These are phyloP conservation scores for carrot (Daucus carota) DNA, from an alignment of 129 eudicot genomes.

Conservation along the genomic window DNA sequence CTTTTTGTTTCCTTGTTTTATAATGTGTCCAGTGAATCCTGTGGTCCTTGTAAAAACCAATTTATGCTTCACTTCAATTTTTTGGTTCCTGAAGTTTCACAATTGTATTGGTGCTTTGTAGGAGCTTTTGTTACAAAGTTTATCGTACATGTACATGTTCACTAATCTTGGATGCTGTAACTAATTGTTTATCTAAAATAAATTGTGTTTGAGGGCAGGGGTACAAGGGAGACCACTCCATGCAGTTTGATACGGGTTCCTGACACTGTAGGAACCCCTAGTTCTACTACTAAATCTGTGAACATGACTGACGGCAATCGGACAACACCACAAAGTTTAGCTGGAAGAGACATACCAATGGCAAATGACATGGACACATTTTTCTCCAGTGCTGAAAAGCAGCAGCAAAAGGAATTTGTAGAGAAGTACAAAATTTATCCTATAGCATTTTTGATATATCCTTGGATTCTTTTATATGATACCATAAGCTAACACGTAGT, in stretches of 20 bases:
- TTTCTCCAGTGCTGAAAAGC: slow-evolving; percentile 36
- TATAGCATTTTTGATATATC: background rate
- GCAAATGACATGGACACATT: slow-evolving; percentile 50
- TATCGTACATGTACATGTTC: background rate
- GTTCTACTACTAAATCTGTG: slow-evolving; percentile 44
- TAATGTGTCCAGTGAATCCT: background rate
- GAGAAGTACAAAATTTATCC: slow-evolving; percentile 33
- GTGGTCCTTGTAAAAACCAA: background rate
- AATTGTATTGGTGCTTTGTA: background rate
- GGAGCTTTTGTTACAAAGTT: background rate
- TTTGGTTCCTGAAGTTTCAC: background rate
- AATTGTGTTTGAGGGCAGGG: slow-evolving; percentile 20
- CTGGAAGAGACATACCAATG: slow-evolving; percentile 30
- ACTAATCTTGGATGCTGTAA: background rate
- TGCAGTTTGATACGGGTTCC: slow-evolving; percentile 51
- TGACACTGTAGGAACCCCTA: slow-evolving; percentile 31
- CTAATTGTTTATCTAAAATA: background rate
- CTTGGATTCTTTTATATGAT: background rate
- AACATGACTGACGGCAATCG: slow-evolving; percentile 12
- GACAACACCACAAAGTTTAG: slow-evolving; percentile 23
- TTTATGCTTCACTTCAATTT: background rate
- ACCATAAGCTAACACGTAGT: background rate
- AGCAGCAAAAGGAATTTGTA: slow-evolving; percentile 38
- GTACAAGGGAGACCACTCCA: slow-evolving; percentile 53
- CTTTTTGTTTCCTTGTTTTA: background rate